Base-by-base conservation (phyloP, 495 filamentous ascomycete species). In the Penicillium robsamsonii region DNA sequence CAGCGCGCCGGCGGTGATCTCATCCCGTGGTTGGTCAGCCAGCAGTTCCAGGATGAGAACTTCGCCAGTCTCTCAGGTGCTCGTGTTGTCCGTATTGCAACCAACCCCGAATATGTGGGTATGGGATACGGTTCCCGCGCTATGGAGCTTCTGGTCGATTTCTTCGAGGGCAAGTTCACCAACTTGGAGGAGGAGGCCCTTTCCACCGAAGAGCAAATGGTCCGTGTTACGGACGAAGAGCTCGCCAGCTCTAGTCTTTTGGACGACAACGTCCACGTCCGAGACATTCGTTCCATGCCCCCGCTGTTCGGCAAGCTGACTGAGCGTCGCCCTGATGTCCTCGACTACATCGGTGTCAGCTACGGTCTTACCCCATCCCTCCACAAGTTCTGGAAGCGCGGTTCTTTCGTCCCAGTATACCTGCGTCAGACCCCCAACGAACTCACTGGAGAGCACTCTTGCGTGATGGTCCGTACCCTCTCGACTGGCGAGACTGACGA, bases 11-110 rank as follows among this genome's bases (percentile, higher is more conserved):
- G 92, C 20, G 95, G 95, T 56, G 95, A 99, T 69, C 77, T 99
- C 44, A 99, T 99, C 49, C 95, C 95, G 1, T 99, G 95, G 95
- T 82, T 97, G 41, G 89, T 99, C 51, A 93, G 89, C 68, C 94
- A 97, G 69, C 95, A 99, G 71, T 99, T 96, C 76, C 95, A 97
- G 68, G 95, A 99, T 63, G 91, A 96, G 60, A 90, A 96, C 52
- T 99, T 99, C 62, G 94, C 94, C 24, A 87, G 88, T 54, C 81
- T 97, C 15, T 96, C 91, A 7, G 95, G 95, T 37, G 95, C 93
- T 33, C 84, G 95, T 30, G 76, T 99, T 41, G 91, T 99, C 27
- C 87, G 95, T 20, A 97, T 99, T 56, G 95, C 95, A 7, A 97
- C 94, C 1, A 95, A 97, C 68, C 95, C 95, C 0, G 92, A 97